A percentile compares a stretch with the other conserved stretches of the same genome.
Evolutionary conservation across 441 rosid species (phyloP).

Genomic region (Breynia disticha): DNA sequence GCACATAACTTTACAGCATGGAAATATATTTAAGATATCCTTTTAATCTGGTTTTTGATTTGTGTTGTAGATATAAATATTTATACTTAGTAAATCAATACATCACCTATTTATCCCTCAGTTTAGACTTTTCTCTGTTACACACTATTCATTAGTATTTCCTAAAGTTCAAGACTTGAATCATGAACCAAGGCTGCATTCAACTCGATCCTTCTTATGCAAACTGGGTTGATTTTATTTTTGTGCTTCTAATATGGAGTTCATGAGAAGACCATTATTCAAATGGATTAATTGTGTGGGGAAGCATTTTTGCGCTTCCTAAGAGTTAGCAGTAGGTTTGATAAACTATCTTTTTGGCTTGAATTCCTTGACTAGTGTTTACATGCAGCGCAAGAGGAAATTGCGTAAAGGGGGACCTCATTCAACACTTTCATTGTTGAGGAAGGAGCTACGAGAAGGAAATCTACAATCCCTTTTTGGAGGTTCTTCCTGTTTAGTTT

Average conservation of each 20-base stretch:
- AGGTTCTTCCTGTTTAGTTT: constrained; percentile 52
- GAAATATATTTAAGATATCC: constrained; percentile 90
- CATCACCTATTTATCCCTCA: no score
- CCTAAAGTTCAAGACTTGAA: no score
- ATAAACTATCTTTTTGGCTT: background rate
- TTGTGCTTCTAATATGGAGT: no score
- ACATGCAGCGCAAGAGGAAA: constrained; percentile 90
- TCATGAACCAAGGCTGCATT: no score
- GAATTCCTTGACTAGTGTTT: constrained; percentile 49
- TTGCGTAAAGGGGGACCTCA: constrained; percentile 70
- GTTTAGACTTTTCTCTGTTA: no score
- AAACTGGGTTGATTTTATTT: no score
- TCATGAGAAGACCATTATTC: no score
- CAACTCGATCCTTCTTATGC: no score
- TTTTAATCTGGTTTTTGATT: constrained; percentile 19
- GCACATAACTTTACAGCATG: constrained; percentile 86
- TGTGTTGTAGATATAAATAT: background rate
- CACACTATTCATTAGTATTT: no score
- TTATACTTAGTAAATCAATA: background rate
- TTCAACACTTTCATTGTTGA: constrained; percentile 69
- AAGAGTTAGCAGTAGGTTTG: no score
- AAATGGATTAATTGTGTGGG: no score
- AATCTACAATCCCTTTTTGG: constrained; percentile 70
- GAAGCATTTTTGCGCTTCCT: no score
- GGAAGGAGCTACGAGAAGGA: constrained; percentile 87